A percentile compares a stretch with the other conserved stretches of the same genome.
Evolutionary conservation across 2,329 filamentous ascomycete species (phyloP).

Genomic region (Calycina herbarum): DNA sequence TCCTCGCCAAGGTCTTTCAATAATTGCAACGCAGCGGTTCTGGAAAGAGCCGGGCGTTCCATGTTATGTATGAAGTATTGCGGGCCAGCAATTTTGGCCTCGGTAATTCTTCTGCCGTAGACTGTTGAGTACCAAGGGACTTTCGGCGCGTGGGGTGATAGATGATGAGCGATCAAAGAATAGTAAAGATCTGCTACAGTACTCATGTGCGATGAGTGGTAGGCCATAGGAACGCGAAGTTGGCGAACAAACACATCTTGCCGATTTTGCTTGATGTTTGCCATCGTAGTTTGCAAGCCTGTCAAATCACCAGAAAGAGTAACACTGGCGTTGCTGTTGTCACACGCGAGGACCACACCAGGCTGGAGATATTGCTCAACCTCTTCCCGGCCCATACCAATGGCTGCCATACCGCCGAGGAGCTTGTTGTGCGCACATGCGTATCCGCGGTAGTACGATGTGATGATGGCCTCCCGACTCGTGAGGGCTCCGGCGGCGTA

Average conservation of each 20-base stretch:
- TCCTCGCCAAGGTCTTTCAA: neutral
- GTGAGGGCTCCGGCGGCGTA: constrained; percentile 39
- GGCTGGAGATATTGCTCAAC: constrained; percentile 27
- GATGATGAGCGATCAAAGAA: no score
- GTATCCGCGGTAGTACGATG: constrained; percentile 15
- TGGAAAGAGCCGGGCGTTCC: constrained; percentile 45
- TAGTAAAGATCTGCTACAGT: neutral
- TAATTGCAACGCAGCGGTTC: constrained; percentile 30
- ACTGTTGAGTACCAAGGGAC: neutral
- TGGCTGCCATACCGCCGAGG: constrained; percentile 51
- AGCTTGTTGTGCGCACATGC: neutral
- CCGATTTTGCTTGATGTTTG: neutral
- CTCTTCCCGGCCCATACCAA: constrained; percentile 35
- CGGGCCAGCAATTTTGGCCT: neutral
- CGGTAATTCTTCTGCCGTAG: constrained; percentile 9
- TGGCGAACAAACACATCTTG: neutral
- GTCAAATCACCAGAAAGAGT: constrained; percentile 28
- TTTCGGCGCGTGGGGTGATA: neutral
- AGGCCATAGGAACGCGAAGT: neutral
- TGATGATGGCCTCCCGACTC: constrained; percentile 26
- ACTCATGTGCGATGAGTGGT: constrained; percentile 3
- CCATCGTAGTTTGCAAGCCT: neutral
- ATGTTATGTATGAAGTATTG: constrained; percentile 49
- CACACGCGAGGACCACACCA: constrained; percentile 36
- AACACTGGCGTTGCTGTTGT: constrained; percentile 30